Conservation (phyloP, 192 early-diverging fungal genomes). For the Coemansia sp. region DNA sequence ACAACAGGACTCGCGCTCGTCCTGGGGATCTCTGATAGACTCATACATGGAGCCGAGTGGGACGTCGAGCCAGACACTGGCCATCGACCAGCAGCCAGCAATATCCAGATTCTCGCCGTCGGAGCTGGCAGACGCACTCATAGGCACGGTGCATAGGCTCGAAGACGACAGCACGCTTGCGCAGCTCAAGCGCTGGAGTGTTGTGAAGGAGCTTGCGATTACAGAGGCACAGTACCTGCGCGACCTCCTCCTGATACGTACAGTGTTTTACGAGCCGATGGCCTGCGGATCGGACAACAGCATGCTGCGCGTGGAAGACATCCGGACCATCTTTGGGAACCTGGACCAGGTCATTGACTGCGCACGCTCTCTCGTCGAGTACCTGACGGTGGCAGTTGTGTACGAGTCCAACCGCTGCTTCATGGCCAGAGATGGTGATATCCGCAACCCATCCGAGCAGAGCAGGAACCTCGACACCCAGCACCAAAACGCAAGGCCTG, state of each 20-base stretch:
- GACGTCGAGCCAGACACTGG: constrained; percentile 7
- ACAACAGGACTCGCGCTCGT: background rate
- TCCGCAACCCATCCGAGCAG: background rate
- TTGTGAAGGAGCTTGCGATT: constrained; percentile 73
- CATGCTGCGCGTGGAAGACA: constrained; percentile 61
- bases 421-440: background rate
- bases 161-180: constrained; percentile 46
- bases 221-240: constrained; percentile 73
- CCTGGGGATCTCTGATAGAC: constrained; percentile 18
- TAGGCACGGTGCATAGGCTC: constrained; percentile 46
- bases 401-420: constrained; percentile 46
- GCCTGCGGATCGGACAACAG: constrained; percentile 34
- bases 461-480: background rate
- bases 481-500: background rate
- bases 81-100: constrained; percentile 4
- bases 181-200: constrained; percentile 64
- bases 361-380: constrained; percentile 64
- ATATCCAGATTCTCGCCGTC: constrained; percentile 29
- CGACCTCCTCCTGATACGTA: constrained; percentile 74
- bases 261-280: constrained; percentile 66
- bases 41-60: constrained; percentile 6
- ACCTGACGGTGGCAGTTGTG: constrained; percentile 61
- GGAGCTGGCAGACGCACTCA: constrained; percentile 43
- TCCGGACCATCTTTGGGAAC: constrained; percentile 76
- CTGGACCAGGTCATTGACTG: constrained; percentile 70